Conservation (phyloP, 306 rosid genomes). For the Fagus sylvatica region DNA sequence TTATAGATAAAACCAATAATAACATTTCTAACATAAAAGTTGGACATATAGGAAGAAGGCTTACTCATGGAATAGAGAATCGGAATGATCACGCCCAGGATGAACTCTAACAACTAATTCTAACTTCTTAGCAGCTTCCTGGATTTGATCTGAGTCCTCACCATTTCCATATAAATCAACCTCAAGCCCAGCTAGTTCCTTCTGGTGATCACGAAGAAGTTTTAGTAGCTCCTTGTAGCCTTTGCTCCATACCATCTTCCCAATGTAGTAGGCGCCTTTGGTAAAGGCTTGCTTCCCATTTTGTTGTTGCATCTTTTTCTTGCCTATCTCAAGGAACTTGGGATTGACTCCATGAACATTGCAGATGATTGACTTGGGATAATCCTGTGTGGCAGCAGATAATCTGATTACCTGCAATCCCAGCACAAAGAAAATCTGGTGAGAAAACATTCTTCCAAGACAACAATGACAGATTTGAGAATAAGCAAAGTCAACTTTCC, state of each 20-base stretch:
- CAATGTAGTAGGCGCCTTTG: constrained; percentile 88
- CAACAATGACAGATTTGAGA: constrained; percentile 6
- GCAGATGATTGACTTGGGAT: constrained; percentile 68
- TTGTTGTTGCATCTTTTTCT: constrained; percentile 66
- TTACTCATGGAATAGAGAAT: constrained; percentile 82
- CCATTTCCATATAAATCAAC: constrained; percentile 92
- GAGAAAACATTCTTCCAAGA: constrained; percentile 14
- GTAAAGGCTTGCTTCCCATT: constrained; percentile 59
- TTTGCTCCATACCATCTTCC: constrained; percentile 97
- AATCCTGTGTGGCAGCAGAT: constrained; percentile 97
- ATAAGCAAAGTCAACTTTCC: background rate
- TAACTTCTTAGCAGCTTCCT: constrained; percentile 64
- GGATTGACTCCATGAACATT: constrained; percentile 99
- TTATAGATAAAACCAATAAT: constrained; percentile 15
- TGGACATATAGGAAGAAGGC: constrained; percentile 21
- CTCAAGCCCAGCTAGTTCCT: constrained; percentile 67
- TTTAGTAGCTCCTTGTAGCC: constrained; percentile 88
- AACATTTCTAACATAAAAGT: background rate
- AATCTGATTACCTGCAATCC: constrained; percentile 81
- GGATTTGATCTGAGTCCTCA: constrained; percentile 77
- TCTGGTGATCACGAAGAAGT: constrained; percentile 65
- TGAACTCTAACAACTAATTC: constrained; percentile 66
- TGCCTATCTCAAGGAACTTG: constrained; percentile 78
- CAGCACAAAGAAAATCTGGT: constrained; percentile 28
- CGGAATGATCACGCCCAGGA: constrained; percentile 88